Percentiles rank a stretch among this genome's conserved stretches.
phyloP scores from a whole-genome alignment of 2,329 filamentous ascomycete genomes.

The Chaetomium globosum region DNA sequence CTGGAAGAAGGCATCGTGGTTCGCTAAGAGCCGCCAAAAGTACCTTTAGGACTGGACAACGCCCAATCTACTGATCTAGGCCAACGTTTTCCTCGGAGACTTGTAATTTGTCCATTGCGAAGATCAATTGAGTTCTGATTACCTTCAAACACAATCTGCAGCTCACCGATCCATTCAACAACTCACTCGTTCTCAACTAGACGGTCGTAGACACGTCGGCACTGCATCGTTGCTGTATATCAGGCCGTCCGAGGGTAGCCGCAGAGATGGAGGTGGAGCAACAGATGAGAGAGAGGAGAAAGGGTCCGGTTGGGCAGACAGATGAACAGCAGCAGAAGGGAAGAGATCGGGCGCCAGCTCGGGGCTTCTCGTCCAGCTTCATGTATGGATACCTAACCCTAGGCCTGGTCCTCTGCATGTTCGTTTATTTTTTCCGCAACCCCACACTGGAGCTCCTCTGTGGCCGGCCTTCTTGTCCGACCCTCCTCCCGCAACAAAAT shows the following conservation, averaged over 20 bases:
- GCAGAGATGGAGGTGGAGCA: constrained; percentile 11
- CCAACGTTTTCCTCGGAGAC: neutral
- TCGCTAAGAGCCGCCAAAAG: neutral
- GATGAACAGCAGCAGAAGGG: neutral
- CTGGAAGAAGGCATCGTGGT: constrained; percentile 6
- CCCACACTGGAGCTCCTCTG: constrained; percentile 26
- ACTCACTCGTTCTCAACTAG: neutral
- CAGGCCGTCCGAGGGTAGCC: neutral
- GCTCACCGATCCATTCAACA: neutral
- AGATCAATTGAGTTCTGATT: neutral
- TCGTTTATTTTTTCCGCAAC: constrained; percentile 30
- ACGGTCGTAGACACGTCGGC: neutral
- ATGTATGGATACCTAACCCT: constrained; percentile 28
- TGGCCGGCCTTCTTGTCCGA: constrained; percentile 7
- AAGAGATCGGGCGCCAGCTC: constrained; percentile 11
- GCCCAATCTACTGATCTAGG: too few species aligned
- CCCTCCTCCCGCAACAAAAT: constrained; percentile 25
- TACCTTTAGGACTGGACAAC: neutral
- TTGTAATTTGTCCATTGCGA: neutral
- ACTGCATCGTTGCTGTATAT: neutral
- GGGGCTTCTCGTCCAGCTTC: neutral
- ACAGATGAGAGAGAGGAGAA: neutral
- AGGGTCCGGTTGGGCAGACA: constrained; percentile 2
- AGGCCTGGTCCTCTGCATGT: constrained; percentile 26
- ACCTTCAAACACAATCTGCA: neutral